Evolutionary conservation across 192 early-diverging fungal genomes (phyloP).

Genomic region (Coemansia sp.): DNA sequence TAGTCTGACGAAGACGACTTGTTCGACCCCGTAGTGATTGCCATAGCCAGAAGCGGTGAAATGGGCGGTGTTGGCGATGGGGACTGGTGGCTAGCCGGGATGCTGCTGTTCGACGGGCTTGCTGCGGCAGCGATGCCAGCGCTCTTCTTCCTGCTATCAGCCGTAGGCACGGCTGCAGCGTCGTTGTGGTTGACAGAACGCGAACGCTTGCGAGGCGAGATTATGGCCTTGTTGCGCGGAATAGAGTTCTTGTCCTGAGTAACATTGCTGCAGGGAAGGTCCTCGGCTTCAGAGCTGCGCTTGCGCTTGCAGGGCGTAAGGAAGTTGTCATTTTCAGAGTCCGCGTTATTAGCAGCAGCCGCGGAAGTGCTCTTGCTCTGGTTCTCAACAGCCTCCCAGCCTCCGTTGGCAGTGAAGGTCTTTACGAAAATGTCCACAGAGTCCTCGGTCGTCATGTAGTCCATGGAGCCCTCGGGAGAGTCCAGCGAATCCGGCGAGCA

Average conservation of each 20-base stretch:
- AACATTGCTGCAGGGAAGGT: slow-evolving; percentile 2
- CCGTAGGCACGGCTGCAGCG: slow-evolving; percentile 28
- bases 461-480: slow-evolving; percentile 33
- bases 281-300: slow-evolving; percentile 35
- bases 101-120: not conserved
- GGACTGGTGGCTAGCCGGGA: not conserved
- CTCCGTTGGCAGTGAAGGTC: slow-evolving; percentile 25
- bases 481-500: slow-evolving; percentile 31
- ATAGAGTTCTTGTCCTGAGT: slow-evolving; percentile 28
- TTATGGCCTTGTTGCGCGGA: slow-evolving; percentile 25
- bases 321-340: slow-evolving; percentile 15
- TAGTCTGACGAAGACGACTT: slow-evolving; percentile 3
- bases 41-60: slow-evolving; percentile 1
- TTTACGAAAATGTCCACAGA: slow-evolving; percentile 42
- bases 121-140: not conserved
- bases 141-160: slow-evolving; percentile 1
- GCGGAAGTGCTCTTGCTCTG: not conserved
- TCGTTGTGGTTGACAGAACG: slow-evolving; percentile 31
- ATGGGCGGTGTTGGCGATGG: not conserved
- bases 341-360: not conserved
- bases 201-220: slow-evolving; percentile 53
- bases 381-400: slow-evolving; percentile 36
- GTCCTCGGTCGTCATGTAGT: slow-evolving; percentile 33
- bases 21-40: not conserved
- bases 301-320: slow-evolving; percentile 54